A percentile compares a stretch with the other conserved stretches of the same genome.
Evolutionary conservation across 140 eudicot genomes (phyloP).

Genomic region (Ambrosia hybrid): DNA sequence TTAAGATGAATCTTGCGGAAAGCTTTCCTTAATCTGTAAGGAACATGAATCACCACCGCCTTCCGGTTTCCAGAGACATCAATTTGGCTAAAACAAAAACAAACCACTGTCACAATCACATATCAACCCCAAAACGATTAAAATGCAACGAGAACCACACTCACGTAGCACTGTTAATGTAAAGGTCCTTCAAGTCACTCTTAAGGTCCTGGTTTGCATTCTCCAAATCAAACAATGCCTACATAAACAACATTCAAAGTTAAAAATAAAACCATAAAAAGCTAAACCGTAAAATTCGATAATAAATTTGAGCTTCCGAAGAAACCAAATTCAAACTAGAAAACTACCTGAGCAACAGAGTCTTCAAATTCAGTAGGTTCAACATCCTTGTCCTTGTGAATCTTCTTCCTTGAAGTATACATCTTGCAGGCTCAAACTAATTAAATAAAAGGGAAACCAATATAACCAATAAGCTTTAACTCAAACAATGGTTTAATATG

Average conservation of each 20-base stretch:
- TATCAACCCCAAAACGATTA: background rate
- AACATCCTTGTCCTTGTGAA: slow-evolving; percentile 70
- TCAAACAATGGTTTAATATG: too few species aligned
- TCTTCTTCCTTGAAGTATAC: slow-evolving; percentile 66
- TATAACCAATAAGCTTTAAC: background rate
- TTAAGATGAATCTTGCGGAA: slow-evolving; percentile 82
- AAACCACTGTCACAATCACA: background rate
- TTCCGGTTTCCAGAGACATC: slow-evolving; percentile 66
- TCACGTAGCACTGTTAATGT: slow-evolving; percentile 59
- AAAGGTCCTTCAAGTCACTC: slow-evolving; percentile 76
- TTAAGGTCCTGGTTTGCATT: slow-evolving; percentile 70
- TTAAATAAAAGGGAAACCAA: background rate
- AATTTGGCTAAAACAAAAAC: slow-evolving; percentile 40
- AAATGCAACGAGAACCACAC: background rate
- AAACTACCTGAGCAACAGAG: slow-evolving; percentile 63
- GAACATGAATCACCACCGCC: slow-evolving; percentile 78
- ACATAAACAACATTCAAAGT: background rate
- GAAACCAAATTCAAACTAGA: background rate
- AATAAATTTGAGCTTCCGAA: background rate
- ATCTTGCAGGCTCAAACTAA: slow-evolving; percentile 34
- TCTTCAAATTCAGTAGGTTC: slow-evolving; percentile 80
- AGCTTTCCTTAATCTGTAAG: slow-evolving; percentile 71
- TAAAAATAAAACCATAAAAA: background rate
- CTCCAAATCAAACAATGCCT: slow-evolving; percentile 80
- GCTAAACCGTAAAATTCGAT: background rate